Base-by-base conservation (phyloP, 2,329 filamentous ascomycete species). In the Neopestalotiopsis clavispora region DNA sequence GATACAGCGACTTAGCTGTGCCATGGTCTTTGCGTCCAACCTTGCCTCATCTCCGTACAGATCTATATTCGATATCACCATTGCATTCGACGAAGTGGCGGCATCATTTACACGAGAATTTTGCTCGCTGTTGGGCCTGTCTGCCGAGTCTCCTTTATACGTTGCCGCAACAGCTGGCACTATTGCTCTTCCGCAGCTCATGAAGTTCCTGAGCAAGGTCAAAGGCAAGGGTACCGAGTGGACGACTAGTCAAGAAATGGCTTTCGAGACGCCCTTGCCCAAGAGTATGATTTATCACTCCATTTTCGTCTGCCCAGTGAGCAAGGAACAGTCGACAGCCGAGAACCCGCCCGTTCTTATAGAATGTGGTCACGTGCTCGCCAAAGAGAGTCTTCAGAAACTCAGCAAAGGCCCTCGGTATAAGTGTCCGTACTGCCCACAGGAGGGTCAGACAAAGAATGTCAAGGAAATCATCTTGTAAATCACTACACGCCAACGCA, bases 271-370 rank as follows among this genome's bases (percentile, higher is more conserved):
- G 1, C 86, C 88, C 2, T 81, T 91, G 1, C 88, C 89, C 0
- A 77, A 80, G 64, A 86, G 84, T 72, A 89, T 89, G 87, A 84
- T 91, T 63, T 99, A 97, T 84, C 96, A 99, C 80, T 93, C 93
- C 68, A 98, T 99, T 77, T 99, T 99, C 78, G 96, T 99, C 57
- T 99, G 96, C 77, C 96, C 96, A 0, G 96, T 99, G 4, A 95
- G 92, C 75, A 98, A 98, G 80, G 96, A 98, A 78, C 96, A 99
- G 80, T 94, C 93, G 0, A 99, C 95, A 0, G 94, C 97, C 76
- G 83, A 87, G 30, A 99, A 99, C 79, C 96, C 96, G 12, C 94
- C 96, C 1, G 97, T 98, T 92, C 96, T 98, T 89, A 90, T 99
- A 77, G 93, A 94, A 0, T 99, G 96, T 77, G 95, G 96, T 5